phyloP scores from a whole-genome alignment of 108 stramenopile genomes.

The Skeletonema marinoi region DNA sequence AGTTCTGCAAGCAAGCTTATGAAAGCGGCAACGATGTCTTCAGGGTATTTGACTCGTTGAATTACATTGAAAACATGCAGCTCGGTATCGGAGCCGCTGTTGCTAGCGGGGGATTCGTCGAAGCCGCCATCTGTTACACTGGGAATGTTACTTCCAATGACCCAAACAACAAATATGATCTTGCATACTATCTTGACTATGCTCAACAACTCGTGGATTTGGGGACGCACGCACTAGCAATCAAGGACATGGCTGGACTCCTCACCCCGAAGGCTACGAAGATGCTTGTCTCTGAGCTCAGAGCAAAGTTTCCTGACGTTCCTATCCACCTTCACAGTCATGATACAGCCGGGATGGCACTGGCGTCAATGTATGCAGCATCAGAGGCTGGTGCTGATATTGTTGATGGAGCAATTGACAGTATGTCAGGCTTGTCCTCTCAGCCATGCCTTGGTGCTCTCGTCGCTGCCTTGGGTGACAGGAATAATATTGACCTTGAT shows the following conservation, averaged over 20 bases:
- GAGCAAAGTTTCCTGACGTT: slow-evolving; percentile 73
- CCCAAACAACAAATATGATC: slow-evolving; percentile 62
- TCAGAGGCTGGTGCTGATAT: slow-evolving; percentile 81
- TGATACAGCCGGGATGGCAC: slow-evolving; percentile 84
- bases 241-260: slow-evolving; percentile 93
- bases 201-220: slow-evolving; percentile 59
- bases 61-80: slow-evolving; percentile 83
- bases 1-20: slow-evolving; percentile 78
- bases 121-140: slow-evolving; percentile 84
- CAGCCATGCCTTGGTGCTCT: slow-evolving; percentile 85
- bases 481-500: slow-evolving; percentile 59
- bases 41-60: slow-evolving; percentile 87
- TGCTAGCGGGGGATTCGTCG: slow-evolving; percentile 75
- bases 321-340: slow-evolving; percentile 91
- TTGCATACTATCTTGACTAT: slow-evolving; percentile 80
- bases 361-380: slow-evolving; percentile 75
- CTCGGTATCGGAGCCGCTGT: slow-evolving; percentile 84
- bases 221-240: slow-evolving; percentile 77
- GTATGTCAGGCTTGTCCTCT: slow-evolving; percentile 76
- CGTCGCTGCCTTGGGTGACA: slow-evolving; percentile 61
- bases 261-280: slow-evolving; percentile 73
- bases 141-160: slow-evolving; percentile 66
- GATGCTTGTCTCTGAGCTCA: slow-evolving; percentile 62
- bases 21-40: slow-evolving; percentile 84
- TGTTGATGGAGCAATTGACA: slow-evolving; percentile 78